Conservation (phyloP, 169 alveolate genomes). For the Eimeria necatrix region DNA sequence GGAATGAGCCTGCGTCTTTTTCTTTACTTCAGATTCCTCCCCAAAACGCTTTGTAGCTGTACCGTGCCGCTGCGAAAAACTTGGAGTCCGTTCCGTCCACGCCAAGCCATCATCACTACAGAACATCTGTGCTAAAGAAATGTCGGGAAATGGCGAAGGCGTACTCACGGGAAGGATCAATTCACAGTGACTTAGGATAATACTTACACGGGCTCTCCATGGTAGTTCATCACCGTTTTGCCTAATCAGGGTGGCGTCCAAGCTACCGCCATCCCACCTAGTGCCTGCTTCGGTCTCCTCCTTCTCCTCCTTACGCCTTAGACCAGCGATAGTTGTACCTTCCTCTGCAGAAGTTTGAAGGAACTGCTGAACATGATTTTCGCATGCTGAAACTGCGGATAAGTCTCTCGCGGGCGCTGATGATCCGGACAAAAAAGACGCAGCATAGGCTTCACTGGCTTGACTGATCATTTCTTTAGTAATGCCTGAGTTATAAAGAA, state of each 20-base stretch:
- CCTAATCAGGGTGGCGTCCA: conserved; percentile 17
- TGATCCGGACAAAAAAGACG: neutral
- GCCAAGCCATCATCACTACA: neutral
- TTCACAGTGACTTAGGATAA: conserved; percentile 27
- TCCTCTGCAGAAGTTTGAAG: neutral
- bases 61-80: neutral
- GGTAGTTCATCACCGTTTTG: conserved; percentile 38
- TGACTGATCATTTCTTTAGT: neutral
- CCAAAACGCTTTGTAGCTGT: neutral
- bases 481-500: neutral
- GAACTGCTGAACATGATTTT: neutral
- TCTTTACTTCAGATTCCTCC: neutral
- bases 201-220: conserved; percentile 49
- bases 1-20: conserved; percentile 3
- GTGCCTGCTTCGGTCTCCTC: neutral
- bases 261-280: neutral
- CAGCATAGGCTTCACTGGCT: conserved; percentile 6
- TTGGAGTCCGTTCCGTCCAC: neutral
- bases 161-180: conserved; percentile 42
- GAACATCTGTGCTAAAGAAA: neutral
- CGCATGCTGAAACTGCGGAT: neutral
- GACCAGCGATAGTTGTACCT: neutral
- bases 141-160: conserved; percentile 37
- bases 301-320: neutral
- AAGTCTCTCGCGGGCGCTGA: neutral